Base-by-base conservation (phyloP, 441 rosid genomes). In the Aquilaria agallochum region DNA sequence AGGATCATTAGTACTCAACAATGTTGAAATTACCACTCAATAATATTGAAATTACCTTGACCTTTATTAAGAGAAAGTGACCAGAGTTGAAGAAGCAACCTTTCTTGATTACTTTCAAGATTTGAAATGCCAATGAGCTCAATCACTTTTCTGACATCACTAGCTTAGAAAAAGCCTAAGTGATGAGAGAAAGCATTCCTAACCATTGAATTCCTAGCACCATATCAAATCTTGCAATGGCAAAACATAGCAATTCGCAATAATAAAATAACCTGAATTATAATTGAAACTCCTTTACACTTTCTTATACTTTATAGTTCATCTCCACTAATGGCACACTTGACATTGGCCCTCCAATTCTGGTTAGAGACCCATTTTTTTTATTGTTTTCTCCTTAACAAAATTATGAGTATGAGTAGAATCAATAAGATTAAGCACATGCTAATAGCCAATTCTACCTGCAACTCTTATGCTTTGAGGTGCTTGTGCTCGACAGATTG, bases 81-180 rank as follows among this genome's bases (percentile, higher is more conserved):
- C 27, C 1, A 20, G 27, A 20, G 27, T 20, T 20, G 27, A 20
- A 20, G 27, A 20, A 20, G 27, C 27, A 20, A 20, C 27, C 27
- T 20, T 20, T 20, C 27, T 20, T 20, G 27, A 20, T 20, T 20
- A 51, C 31, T 51, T n/a, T 51, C 54, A 48, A 14, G n/a, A 3
- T 3, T 48, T 48, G 51, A 9, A 48, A 14, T 14, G n/a, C 51
- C 51, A 9, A n/a, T 4, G 14, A 51, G 10, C 5, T 27, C 10
- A 7, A 51, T 10, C 54, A n/a, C 3, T 14, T 31, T 5, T 2
- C 31, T 10, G 5, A 5, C 54, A 51, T 51, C 5, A 51, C 30
- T 5, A 51, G 54, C 30, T 51, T 51, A 51, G 54, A 51, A 14
- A 51, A 51, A 51, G 14, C 54, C 54, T 31, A 51, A 5, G 54